phyloP scores from a whole-genome alignment of 1,139 yeast species.

The Arxiozyma bovina region DNA sequence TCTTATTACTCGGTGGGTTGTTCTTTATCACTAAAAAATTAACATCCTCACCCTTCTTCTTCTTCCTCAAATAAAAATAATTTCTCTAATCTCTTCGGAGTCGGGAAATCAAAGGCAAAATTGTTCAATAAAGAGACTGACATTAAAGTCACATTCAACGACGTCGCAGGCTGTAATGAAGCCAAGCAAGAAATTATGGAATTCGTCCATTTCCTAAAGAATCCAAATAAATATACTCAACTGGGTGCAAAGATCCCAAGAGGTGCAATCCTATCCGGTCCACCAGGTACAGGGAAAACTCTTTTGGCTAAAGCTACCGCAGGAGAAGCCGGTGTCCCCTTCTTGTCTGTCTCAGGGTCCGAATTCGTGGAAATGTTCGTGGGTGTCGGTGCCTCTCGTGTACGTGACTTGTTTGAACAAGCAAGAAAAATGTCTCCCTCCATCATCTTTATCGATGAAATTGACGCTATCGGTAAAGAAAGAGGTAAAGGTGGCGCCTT shows the following conservation, averaged over 20 bases:
- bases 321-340: slow-evolving; percentile 98
- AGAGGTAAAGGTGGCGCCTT: slow-evolving; percentile 72
- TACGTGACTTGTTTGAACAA: slow-evolving; percentile 83
- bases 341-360: slow-evolving; percentile 91
- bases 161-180: slow-evolving; percentile 95
- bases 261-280: slow-evolving; percentile 94
- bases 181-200: slow-evolving; percentile 98
- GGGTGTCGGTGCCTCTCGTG: slow-evolving; percentile 98
- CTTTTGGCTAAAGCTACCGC: slow-evolving; percentile 97
- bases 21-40: slow-evolving; percentile 56
- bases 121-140: slow-evolving; percentile 87
- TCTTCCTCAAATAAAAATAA: slow-evolving; percentile 34
- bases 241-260: slow-evolving; percentile 96
- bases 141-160: slow-evolving; percentile 77
- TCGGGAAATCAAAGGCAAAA: slow-evolving; percentile 86
- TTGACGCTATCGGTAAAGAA: slow-evolving; percentile 95
- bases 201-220: slow-evolving; percentile 83
- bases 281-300: slow-evolving; percentile 99
- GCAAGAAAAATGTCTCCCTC: slow-evolving; percentile 93
- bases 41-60: slow-evolving; percentile 41
- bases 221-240: slow-evolving; percentile 81
- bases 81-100: slow-evolving; percentile 40
- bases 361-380: slow-evolving; percentile 98
- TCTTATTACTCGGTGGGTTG: slow-evolving; percentile 76
- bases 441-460: slow-evolving; percentile 91